Conservation (phyloP, 1,139 yeast species). For the Candida gigantensis region DNA sequence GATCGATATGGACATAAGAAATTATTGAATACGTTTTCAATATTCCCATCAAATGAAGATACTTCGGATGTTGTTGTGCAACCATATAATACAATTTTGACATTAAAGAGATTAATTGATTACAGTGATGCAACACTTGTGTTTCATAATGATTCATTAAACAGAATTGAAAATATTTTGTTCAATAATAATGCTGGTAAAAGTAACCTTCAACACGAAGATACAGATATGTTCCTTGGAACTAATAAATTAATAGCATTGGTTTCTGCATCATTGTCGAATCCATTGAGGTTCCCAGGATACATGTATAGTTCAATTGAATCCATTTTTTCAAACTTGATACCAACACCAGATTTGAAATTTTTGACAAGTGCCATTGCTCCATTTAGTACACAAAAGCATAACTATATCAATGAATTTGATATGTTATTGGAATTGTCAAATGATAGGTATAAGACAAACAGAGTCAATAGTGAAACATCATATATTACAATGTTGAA, state of each 20-base stretch:
- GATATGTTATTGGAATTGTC: slow-evolving; percentile 83
- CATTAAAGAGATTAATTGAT: slow-evolving; percentile 78
- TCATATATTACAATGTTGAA: slow-evolving; percentile 73
- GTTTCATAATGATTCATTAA: slow-evolving; percentile 85
- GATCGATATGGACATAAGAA: slow-evolving; percentile 83
- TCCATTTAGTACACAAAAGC: slow-evolving; percentile 66
- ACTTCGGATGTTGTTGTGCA: slow-evolving; percentile 96
- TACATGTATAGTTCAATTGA: slow-evolving; percentile 87
- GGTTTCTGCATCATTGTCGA: slow-evolving; percentile 81
- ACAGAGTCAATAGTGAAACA: slow-evolving; percentile 37
- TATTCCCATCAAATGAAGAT: slow-evolving; percentile 75
- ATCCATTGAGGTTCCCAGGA: slow-evolving; percentile 88
- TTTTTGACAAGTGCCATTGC: slow-evolving; percentile 85
- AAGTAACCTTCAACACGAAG: slow-evolving; percentile 20
- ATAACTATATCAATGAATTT: slow-evolving; percentile 73
- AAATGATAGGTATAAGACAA: slow-evolving; percentile 79
- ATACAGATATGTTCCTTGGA: slow-evolving; percentile 55
- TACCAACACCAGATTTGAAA: slow-evolving; percentile 89
- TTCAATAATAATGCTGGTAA: slow-evolving; percentile 23
- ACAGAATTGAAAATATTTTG: slow-evolving; percentile 60
- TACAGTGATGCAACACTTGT: slow-evolving; percentile 85
- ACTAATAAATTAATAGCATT: slow-evolving; percentile 85
- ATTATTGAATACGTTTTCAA: slow-evolving; percentile 79
- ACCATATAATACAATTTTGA: slow-evolving; percentile 86
- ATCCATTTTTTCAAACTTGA: slow-evolving; percentile 75